A percentile compares a stretch with the other conserved stretches of the same genome.
Evolutionary conservation across 495 filamentous ascomycete species (phyloP).

Genomic region (Staphylotrichum longicolle): DNA sequence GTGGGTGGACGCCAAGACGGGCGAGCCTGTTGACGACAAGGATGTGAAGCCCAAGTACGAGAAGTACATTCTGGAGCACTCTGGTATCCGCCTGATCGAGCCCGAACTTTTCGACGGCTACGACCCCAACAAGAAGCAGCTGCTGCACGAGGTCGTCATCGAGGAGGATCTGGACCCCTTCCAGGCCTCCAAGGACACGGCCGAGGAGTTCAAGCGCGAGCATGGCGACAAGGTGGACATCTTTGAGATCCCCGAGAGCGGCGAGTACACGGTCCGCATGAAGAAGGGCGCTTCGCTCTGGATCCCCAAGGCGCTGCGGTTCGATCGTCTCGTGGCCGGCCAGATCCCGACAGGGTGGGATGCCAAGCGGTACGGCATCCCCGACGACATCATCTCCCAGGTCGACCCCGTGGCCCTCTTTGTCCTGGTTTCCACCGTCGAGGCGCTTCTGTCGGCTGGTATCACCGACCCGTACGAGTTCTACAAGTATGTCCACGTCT

Average conservation of each 20-base stretch:
- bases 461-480: slow-evolving; percentile 99
- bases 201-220: slow-evolving; percentile 93
- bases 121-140: slow-evolving; percentile 96
- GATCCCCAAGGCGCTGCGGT: slow-evolving; percentile 94
- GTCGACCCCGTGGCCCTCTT: slow-evolving; percentile 95
- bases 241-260: slow-evolving; percentile 91
- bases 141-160: slow-evolving; percentile 96
- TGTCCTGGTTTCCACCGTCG: slow-evolving; percentile 88
- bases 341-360: slow-evolving; percentile 98
- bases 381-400: slow-evolving; percentile 95
- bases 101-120: slow-evolving; percentile 96
- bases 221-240: slow-evolving; percentile 97
- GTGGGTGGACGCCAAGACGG: slow-evolving; percentile 93
- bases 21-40: slow-evolving; percentile 96
- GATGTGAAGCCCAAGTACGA: slow-evolving; percentile 96
- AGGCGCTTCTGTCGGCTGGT: slow-evolving; percentile 85
- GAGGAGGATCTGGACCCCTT: slow-evolving; percentile 96
- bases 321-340: slow-evolving; percentile 94
- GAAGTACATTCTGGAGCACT: slow-evolving; percentile 92
- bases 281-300: slow-evolving; percentile 91
- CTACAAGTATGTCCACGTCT: slow-evolving; percentile 98
- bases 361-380: slow-evolving; percentile 89
- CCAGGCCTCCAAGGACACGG: slow-evolving; percentile 94
- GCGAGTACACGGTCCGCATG: slow-evolving; percentile 89
- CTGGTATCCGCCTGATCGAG: slow-evolving; percentile 96